Conservation (phyloP, 2,329 filamentous ascomycete genomes). For the Monosporascus cannonballus region DNA sequence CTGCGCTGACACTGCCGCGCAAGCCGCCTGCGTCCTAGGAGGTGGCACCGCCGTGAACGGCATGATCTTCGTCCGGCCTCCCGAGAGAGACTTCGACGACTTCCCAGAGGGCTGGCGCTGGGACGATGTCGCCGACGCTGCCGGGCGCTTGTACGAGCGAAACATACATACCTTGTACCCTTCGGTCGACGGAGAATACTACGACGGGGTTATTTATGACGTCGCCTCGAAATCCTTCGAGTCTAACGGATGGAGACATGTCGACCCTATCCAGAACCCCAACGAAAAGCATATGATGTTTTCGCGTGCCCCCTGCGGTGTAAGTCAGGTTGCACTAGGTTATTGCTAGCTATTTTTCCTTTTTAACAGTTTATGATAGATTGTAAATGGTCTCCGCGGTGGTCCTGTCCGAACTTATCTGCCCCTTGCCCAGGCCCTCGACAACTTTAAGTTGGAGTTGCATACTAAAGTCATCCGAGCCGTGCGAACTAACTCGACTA, state of each 20-base stretch:
- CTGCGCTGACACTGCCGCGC: conserved; percentile 29
- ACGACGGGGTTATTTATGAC: conserved; percentile 11
- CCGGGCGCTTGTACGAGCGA: conserved; percentile 20
- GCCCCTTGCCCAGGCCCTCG: conserved; percentile 7
- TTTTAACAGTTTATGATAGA: conserved; percentile 45
- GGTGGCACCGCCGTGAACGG: conserved; percentile 30
- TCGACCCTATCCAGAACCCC: conserved; percentile 8
- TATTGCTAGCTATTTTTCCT: not conserved
- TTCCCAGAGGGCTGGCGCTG: conserved; percentile 26
- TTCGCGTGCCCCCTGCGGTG: not conserved
- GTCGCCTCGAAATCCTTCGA: conserved; percentile 10
- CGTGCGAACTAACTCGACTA: conserved; percentile 32
- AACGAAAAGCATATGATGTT: conserved; percentile 11
- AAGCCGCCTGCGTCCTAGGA: conserved; percentile 31
- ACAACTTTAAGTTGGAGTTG: conserved; percentile 12
- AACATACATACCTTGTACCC: conserved; percentile 21
- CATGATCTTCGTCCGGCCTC: conserved; percentile 26
- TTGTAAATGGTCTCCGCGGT: conserved; percentile 9
- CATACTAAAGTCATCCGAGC: conserved; percentile 16
- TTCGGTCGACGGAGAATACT: conserved; percentile 18
- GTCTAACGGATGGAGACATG: conserved; percentile 8
- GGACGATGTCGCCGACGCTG: conserved; percentile 18
- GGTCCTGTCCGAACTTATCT: conserved; percentile 13
- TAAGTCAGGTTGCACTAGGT: not conserved
- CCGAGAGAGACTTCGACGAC: conserved; percentile 24